Percentiles rank a stretch among this genome's conserved stretches.
These are phyloP conservation scores for Psilocybe cyanescens DNA, from an alignment of 768 basidiomycete genomes.

Conservation along the genomic window DNA sequence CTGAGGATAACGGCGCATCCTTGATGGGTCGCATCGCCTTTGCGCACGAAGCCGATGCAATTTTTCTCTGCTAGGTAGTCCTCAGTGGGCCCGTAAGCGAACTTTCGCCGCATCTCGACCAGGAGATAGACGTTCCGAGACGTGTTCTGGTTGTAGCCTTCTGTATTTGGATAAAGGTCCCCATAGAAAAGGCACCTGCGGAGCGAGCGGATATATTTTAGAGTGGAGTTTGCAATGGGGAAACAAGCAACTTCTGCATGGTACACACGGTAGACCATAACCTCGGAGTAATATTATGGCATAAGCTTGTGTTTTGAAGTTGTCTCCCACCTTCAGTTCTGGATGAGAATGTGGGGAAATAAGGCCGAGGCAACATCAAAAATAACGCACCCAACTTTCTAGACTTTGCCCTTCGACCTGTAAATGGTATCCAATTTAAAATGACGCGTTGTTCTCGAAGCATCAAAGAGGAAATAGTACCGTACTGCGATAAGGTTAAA, in stretches of 20 bases:
- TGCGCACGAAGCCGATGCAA: conserved; percentile 78
- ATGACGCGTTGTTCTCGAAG: neutral
- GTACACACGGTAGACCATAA: conserved; percentile 73
- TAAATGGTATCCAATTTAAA: conserved; percentile 1
- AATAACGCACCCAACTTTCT: conserved; percentile 75
- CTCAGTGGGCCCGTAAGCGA: conserved; percentile 64
- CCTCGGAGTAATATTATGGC: conserved; percentile 75
- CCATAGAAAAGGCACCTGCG: conserved; percentile 87
- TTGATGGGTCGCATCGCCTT: conserved; percentile 53
- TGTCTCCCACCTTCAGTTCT: conserved; percentile 56
- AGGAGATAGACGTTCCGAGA: conserved; percentile 56
- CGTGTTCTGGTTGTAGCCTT: conserved; percentile 61
- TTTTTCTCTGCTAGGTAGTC: conserved; percentile 60
- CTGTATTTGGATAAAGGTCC: conserved; percentile 74
- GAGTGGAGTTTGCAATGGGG: neutral
- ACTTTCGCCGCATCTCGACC: conserved; percentile 63
- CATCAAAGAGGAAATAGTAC: conserved; percentile 38
- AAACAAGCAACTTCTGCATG: neutral
- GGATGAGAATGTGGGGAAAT: conserved; percentile 9
- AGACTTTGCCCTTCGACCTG: conserved; percentile 70
- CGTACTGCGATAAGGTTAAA: conserved; percentile 47
- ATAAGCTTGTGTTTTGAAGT: conserved; percentile 85
- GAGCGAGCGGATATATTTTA: conserved; percentile 36
- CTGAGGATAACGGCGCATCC: conserved; percentile 79
- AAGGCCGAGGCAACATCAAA: conserved; percentile 7